Evolutionary conservation across 169 alveolate genomes (phyloP), one percentile per base, ranked within the genome.

Genomic region (Cryptosporidium xiaoi): DNA sequence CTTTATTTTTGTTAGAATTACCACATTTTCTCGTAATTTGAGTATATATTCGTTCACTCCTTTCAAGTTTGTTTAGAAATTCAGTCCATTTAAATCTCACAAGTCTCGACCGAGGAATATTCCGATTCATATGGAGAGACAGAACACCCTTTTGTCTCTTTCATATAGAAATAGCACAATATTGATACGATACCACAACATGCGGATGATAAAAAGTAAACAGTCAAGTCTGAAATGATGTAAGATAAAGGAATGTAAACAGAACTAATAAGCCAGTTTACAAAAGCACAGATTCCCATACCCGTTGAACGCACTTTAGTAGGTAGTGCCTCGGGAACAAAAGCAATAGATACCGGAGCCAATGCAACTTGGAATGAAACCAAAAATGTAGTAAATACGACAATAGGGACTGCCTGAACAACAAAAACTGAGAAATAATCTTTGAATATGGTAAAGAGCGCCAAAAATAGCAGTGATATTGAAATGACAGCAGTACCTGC

Each of bases 261-360:
- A 15, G 64, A 62, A 46, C 64, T 77, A 27, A 62, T 62, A 20
- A 77, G 24, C 87, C 87, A 77, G 18, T 62, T 77, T 4, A 77
- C 31, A 5, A 77, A 48, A 4, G 87, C 40, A 4, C 65, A 77
- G 16, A 77, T 13, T 18, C 87, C 71, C 87, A 77, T 77, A 6
- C 87, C 87, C 8, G 71, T 60, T 3, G 87, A 56, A 6, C 87
- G 46, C 20, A 77, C 64, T 77, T 77, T 71, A 18, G 87, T 60
- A 18, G 87, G 87, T 6, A 77, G 36, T 20, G 87, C 87, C 18
- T 77, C 87, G 8, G 87, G 87, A 8, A 77, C 56, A 62, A 58
- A 77, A 1, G 71, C 71, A 68, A 68, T 58, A 5, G 46, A 29
- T 13, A 77, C 71, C 20, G 87, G 87, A 10, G 77, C 34, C 13